These are phyloP conservation scores for Cadophora sp. DNA, from an alignment of 2,329 filamentous ascomycete species.

Conservation along the genomic window DNA sequence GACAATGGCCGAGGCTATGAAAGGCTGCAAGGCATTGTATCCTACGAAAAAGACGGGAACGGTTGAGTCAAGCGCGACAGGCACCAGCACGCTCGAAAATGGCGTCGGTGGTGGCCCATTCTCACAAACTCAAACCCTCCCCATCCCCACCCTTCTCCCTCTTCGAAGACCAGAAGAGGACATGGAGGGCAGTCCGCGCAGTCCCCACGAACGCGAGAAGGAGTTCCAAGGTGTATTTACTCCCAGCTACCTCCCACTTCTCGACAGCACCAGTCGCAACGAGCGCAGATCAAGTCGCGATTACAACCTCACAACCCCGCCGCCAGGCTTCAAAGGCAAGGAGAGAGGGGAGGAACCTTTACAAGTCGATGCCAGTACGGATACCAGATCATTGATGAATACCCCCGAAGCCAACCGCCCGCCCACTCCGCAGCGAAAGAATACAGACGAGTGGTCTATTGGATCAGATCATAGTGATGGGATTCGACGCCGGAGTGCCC, in stretches of 20 bases:
- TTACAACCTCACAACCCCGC: constrained; percentile 19
- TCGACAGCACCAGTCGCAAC: constrained; percentile 52
- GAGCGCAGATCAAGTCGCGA: constrained; percentile 39
- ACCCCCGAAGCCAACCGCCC: constrained; percentile 38
- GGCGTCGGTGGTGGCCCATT: constrained; percentile 34
- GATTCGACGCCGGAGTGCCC: constrained; percentile 59
- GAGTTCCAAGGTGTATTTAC: constrained; percentile 70
- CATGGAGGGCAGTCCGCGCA: constrained; percentile 48
- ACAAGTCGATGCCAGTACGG: constrained; percentile 32
- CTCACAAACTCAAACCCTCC: constrained; percentile 47
- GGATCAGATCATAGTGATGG: constrained; percentile 60
- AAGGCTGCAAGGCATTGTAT: constrained; percentile 39
- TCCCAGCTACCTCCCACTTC: constrained; percentile 66
- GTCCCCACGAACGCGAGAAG: constrained; percentile 61
- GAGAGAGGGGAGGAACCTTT: constrained; percentile 32
- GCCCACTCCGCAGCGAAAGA: constrained; percentile 39
- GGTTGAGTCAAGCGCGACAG: constrained; percentile 39
- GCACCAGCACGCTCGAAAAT: constrained; percentile 30
- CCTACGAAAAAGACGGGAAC: constrained; percentile 26
- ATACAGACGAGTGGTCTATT: constrained; percentile 50
- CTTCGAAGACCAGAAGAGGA: constrained; percentile 31
- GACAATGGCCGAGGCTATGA: constrained; percentile 46
- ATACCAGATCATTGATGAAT: constrained; percentile 38
- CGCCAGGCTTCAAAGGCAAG: constrained; percentile 28
- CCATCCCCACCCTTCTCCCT: constrained; percentile 13